These are phyloP conservation scores for Talaromyces sp. DNA, from an alignment of 2,329 filamentous ascomycete genomes.

Conservation along the genomic window DNA sequence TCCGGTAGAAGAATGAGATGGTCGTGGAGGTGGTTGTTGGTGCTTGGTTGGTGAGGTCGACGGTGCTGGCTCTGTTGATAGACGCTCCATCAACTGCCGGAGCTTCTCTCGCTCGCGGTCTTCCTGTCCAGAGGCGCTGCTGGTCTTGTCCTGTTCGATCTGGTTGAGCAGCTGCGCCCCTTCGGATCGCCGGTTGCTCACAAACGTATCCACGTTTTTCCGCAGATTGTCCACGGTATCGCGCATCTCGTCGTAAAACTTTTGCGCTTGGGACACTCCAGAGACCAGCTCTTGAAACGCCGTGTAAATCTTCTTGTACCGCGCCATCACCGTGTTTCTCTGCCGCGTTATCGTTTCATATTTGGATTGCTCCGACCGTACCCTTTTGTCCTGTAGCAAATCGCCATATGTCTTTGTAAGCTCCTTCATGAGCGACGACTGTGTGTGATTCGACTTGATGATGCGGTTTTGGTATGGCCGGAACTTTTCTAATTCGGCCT, in stretches of 20 bases:
- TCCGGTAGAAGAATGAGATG: constrained; percentile 25
- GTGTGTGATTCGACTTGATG: constrained; percentile 91
- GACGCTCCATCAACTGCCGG: constrained; percentile 86
- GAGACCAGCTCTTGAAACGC: constrained; percentile 86
- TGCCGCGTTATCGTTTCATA: constrained; percentile 86
- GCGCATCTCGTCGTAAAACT: constrained; percentile 93
- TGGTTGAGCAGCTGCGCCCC: constrained; percentile 82
- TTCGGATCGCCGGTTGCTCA: constrained; percentile 88
- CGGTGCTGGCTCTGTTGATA: constrained; percentile 66
- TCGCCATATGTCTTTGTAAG: constrained; percentile 81
- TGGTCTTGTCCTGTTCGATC: constrained; percentile 74
- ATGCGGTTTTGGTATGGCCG: constrained; percentile 85
- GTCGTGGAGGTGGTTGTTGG: constrained; percentile 22
- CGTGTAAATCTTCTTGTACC: constrained; percentile 87
- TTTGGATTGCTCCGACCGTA: constrained; percentile 88
- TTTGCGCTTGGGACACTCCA: constrained; percentile 79
- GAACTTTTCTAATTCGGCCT: constrained; percentile 97
- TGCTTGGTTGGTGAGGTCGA: constrained; percentile 30
- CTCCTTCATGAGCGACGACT: constrained; percentile 90
- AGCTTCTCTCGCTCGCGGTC: constrained; percentile 83
- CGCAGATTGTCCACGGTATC: constrained; percentile 87
- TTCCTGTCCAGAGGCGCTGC: constrained; percentile 54
- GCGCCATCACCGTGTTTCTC: constrained; percentile 71
- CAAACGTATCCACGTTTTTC: constrained; percentile 95
- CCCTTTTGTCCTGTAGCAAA: constrained; percentile 87